Conservation (phyloP, 2,329 filamentous ascomycete species). For the Ophiosphaerella narmari region DNA sequence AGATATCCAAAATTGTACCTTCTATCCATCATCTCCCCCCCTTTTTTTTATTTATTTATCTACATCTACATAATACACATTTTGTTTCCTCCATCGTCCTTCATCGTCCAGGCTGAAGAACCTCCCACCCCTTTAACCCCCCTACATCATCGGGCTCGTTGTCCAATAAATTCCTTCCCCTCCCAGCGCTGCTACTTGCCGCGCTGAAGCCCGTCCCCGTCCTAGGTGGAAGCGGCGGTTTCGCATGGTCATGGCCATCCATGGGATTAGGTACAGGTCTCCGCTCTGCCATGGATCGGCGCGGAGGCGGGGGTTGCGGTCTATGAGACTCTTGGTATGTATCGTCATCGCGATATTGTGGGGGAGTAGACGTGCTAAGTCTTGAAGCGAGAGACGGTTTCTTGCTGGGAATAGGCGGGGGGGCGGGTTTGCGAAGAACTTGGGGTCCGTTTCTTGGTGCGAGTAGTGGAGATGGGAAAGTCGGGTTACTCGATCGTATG, state of each 20-base stretch:
- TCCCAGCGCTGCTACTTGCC: constrained; percentile 16
- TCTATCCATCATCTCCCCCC: too few species aligned
- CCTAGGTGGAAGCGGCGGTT: constrained; percentile 39
- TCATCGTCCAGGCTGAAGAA: constrained; percentile 21
- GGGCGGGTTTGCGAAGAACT: constrained; percentile 40
- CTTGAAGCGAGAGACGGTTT: constrained; percentile 36
- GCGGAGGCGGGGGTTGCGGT: constrained; percentile 24
- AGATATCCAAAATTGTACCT: too few species aligned
- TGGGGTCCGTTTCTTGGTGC: constrained; percentile 20
- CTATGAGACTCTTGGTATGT: constrained; percentile 6
- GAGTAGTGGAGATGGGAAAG: constrained; percentile 12
- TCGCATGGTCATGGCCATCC: constrained; percentile 21
- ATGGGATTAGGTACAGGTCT: constrained; percentile 16
- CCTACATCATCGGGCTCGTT: constrained; percentile 41
- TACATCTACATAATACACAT: too few species aligned
- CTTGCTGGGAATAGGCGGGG: constrained; percentile 40
- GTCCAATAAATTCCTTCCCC: constrained; percentile 40
- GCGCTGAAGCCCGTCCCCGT: constrained; percentile 33
- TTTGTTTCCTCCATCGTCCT: not conserved
- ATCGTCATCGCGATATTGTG: constrained; percentile 29
- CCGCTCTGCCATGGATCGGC: constrained; percentile 34
- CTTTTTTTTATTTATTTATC: too few species aligned
- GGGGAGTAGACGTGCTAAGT: constrained; percentile 7
- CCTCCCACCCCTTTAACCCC: constrained; percentile 46
- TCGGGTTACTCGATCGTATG: constrained; percentile 16